These are phyloP conservation scores for Yamadazyma takamatsuzukensis DNA, from an alignment of 805 yeast genomes.

Conservation along the genomic window DNA sequence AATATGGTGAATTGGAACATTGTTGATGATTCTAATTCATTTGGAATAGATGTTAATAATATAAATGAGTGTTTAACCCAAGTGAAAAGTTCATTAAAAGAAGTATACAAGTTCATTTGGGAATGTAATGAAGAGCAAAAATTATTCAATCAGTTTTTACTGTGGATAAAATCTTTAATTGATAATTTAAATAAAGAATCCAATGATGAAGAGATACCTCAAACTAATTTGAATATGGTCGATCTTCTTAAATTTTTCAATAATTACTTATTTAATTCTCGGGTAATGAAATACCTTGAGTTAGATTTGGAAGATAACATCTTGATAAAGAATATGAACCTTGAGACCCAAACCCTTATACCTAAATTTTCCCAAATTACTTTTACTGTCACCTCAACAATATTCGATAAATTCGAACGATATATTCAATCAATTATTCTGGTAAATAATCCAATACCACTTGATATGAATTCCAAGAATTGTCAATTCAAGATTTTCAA, in stretches of 20 bases:
- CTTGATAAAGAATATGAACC: conserved; percentile 1
- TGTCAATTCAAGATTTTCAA: background rate
- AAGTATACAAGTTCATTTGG: conserved; percentile 36
- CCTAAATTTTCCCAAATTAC: too few species aligned
- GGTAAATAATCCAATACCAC: background rate
- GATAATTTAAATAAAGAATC: conserved; percentile 31
- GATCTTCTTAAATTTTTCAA: conserved; percentile 24
- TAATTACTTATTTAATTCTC: conserved; percentile 17
- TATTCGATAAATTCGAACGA: conserved; percentile 6
- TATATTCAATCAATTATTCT: conserved; percentile 7
- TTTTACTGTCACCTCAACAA: too few species aligned
- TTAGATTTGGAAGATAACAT: conserved; percentile 4
- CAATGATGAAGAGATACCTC: conserved; percentile 26
- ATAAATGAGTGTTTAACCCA: conserved; percentile 5
- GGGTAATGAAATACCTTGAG: conserved; percentile 16
- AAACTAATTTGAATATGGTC: conserved; percentile 12
- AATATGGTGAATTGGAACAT: conserved; percentile 37
- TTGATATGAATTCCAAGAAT: background rate
- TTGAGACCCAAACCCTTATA: too few species aligned
- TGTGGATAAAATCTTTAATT: conserved; percentile 40
- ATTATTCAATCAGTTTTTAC: conserved; percentile 40
- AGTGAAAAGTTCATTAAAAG: conserved; percentile 25
- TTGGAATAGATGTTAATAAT: conserved; percentile 7
- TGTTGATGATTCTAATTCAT: conserved; percentile 6
- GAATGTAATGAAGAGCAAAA: conserved; percentile 44